Conservation (phyloP, 768 basidiomycete species). For the Agrocybe praecox region DNA sequence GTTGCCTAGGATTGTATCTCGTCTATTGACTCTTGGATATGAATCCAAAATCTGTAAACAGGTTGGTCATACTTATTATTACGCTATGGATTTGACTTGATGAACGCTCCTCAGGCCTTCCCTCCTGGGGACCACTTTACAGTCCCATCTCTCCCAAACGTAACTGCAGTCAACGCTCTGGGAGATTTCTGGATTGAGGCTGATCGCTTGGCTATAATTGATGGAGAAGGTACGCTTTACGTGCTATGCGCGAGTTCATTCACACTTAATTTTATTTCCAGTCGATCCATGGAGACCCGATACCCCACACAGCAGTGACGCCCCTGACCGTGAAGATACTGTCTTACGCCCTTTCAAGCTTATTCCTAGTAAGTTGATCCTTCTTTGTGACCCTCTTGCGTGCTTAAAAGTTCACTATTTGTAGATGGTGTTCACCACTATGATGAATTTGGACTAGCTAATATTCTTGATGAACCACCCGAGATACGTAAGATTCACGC, state of each 20-base stretch:
- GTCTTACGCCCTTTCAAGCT: slow-evolving; percentile 80
- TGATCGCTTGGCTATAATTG: slow-evolving; percentile 85
- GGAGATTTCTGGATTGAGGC: slow-evolving; percentile 83
- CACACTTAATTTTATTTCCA: slow-evolving; percentile 22
- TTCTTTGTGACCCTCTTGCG: not conserved
- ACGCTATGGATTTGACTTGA: not conserved
- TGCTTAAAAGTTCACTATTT: not conserved
- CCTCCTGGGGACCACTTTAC: slow-evolving; percentile 75
- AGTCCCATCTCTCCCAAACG: slow-evolving; percentile 75
- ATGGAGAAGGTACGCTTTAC: slow-evolving; percentile 66
- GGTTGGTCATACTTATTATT: slow-evolving; percentile 8
- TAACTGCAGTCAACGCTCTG: slow-evolving; percentile 79
- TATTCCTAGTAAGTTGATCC: slow-evolving; percentile 66
- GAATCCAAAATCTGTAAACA: slow-evolving; percentile 40
- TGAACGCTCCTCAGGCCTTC: slow-evolving; percentile 56
- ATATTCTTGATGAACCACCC: slow-evolving; percentile 66
- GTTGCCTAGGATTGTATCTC: slow-evolving; percentile 79
- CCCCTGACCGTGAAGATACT: slow-evolving; percentile 70
- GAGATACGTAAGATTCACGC: slow-evolving; percentile 81
- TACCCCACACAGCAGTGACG: slow-evolving; percentile 80
- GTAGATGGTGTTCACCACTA: slow-evolving; percentile 76
- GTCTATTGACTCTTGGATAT: slow-evolving; percentile 52
- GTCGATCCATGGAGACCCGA: slow-evolving; percentile 92
- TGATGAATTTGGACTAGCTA: slow-evolving; percentile 74
- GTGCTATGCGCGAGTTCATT: not conserved